Percentiles rank a stretch among this genome's conserved stretches.
These are phyloP conservation scores for Paramecium tetraurelia DNA, from an alignment of 73 alveolate species.

Conservation along the genomic window DNA sequence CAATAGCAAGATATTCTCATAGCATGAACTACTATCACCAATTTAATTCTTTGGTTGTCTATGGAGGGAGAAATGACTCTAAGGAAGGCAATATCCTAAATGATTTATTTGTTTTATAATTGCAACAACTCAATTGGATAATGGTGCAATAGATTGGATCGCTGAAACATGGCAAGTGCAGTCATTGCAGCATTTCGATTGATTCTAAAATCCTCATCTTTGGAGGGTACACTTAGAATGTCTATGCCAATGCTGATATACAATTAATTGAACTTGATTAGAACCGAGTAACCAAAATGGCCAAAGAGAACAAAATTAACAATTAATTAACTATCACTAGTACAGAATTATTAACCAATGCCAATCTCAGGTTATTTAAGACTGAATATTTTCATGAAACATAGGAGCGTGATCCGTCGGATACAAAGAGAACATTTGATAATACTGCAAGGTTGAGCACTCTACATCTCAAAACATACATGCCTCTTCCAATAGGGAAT, in stretches of 20 bases:
- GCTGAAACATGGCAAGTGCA: slow-evolving; percentile 39
- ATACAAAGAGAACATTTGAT: background rate
- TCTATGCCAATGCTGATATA: slow-evolving; percentile 55
- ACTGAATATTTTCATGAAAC: slow-evolving; percentile 27
- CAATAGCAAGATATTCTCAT: slow-evolving; percentile 88
- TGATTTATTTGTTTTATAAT: slow-evolving; percentile 54
- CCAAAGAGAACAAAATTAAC: slow-evolving; percentile 40
- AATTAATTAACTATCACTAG: background rate
- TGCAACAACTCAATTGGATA: slow-evolving; percentile 43
- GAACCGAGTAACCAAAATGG: background rate
- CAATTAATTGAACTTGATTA: slow-evolving; percentile 47
- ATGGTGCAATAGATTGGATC: slow-evolving; percentile 35
- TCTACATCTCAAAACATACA: background rate
- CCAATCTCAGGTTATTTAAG: slow-evolving; percentile 1
- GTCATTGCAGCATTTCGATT: slow-evolving; percentile 33
- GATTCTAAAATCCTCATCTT: slow-evolving; percentile 55
- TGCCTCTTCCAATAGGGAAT: background rate
- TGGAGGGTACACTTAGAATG: slow-evolving; percentile 58
- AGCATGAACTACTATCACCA: slow-evolving; percentile 78
- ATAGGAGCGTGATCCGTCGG: background rate
- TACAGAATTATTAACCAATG: background rate
- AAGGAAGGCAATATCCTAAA: slow-evolving; percentile 28
- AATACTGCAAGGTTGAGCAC: background rate
- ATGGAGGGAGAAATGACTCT: slow-evolving; percentile 94
- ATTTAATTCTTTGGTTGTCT: slow-evolving; percentile 73